These are phyloP conservation scores for Eucalyptus globulus DNA, from an alignment of 345 rosid species.

Conservation along the genomic window DNA sequence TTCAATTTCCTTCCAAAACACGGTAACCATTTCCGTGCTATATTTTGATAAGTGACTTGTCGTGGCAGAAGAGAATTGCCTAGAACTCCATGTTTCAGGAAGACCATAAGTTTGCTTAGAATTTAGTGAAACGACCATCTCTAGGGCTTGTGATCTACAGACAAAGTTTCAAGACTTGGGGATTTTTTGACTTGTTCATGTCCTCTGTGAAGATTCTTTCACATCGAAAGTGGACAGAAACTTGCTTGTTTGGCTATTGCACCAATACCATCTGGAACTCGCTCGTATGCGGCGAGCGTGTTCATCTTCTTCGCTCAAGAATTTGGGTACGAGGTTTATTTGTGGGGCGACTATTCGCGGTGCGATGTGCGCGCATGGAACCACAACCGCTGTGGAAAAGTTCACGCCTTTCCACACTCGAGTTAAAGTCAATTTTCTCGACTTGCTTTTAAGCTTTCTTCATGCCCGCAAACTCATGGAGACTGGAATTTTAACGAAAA, in stretches of 20 bases:
- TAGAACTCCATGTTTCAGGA: background rate
- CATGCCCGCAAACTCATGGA: background rate
- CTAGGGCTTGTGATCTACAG: background rate
- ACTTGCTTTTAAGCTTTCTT: background rate
- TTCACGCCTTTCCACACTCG: background rate
- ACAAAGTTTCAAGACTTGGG: background rate
- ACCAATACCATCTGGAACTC: background rate
- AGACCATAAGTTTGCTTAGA: background rate
- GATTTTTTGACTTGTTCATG: background rate
- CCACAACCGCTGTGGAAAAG: background rate
- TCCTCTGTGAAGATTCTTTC: background rate
- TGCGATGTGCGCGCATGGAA: background rate
- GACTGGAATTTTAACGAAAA: background rate
- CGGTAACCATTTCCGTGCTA: background rate
- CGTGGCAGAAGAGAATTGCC: background rate
- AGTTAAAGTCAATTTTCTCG: background rate
- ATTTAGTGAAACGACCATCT: background rate
- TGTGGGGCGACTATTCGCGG: background rate
- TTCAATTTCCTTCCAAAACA: background rate
- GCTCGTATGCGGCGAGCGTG: background rate
- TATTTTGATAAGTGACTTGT: background rate
- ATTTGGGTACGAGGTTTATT: background rate
- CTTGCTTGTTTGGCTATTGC: background rate
- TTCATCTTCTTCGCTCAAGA: background rate
- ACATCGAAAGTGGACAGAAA: background rate